Percentiles rank a stretch among this genome's conserved stretches.
Conservation (phyloP, 2,329 filamentous ascomycete species). For the Macrophomina phaseolina region DNA sequence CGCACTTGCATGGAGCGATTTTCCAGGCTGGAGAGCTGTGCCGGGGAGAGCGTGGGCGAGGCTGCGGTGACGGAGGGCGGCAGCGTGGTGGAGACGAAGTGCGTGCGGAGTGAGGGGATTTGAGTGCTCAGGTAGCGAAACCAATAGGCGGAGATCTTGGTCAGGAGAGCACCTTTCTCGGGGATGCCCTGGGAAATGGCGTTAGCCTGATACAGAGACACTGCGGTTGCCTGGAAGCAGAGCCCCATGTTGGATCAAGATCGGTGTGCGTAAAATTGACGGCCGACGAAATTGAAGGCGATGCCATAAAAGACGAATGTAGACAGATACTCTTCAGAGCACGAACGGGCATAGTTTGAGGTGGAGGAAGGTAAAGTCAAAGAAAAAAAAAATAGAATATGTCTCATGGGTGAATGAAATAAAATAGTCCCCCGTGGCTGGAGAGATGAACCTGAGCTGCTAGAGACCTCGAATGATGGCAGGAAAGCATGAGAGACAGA, state of each 20-base stretch:
- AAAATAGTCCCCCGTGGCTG: too few relatives aligned
- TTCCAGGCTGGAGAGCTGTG: conserved; percentile 54
- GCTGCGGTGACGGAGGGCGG: conserved; percentile 54
- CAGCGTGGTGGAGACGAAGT: conserved; percentile 66
- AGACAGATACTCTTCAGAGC: not conserved
- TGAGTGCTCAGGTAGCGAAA: conserved; percentile 64
- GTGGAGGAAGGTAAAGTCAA: too few relatives aligned
- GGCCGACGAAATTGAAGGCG: not conserved
- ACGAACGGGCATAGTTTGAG: too few relatives aligned
- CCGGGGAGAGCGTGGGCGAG: conserved; percentile 27
- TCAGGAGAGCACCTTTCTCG: conserved; percentile 70
- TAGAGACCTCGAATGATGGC: not conserved
- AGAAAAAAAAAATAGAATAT: too few relatives aligned
- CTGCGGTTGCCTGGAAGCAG: not conserved
- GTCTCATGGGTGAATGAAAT: too few relatives aligned
- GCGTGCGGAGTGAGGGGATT: conserved; percentile 65
- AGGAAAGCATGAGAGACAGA: not conserved
- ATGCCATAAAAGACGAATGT: not conserved
- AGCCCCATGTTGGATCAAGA: not conserved
- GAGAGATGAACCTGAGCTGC: not conserved
- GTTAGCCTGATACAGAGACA: conserved; percentile 11
- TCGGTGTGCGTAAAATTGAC: too few relatives aligned
- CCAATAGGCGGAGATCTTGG: conserved; percentile 71
- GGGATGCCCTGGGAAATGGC: conserved; percentile 61
- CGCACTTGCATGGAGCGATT: conserved; percentile 77